Evolutionary conservation across 2,329 filamentous ascomycete species (phyloP).

Genomic region (Fusarium multiceps): DNA sequence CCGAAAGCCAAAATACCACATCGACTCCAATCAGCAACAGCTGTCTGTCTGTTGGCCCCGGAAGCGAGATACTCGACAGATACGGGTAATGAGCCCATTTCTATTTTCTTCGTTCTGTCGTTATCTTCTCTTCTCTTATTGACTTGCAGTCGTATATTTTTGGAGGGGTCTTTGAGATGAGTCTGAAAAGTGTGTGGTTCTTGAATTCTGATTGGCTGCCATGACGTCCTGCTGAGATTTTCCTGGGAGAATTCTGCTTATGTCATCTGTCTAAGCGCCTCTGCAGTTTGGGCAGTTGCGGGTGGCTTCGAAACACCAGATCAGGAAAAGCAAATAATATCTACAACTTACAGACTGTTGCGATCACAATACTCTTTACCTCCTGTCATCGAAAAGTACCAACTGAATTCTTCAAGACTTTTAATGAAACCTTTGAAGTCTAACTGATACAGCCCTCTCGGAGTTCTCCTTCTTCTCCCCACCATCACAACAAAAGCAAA

Average conservation of each 20-base stretch:
- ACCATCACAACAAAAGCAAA: slow-evolving; percentile 33
- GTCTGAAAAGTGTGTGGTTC: slow-evolving; percentile 51
- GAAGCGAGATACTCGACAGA: slow-evolving; percentile 71
- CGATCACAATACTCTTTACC: neutral
- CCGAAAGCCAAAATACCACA: slow-evolving; percentile 85
- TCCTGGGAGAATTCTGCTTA: slow-evolving; percentile 35
- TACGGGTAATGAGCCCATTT: slow-evolving; percentile 44
- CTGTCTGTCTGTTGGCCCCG: slow-evolving; percentile 90
- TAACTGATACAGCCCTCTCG: slow-evolving; percentile 5
- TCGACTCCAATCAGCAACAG: slow-evolving; percentile 87
- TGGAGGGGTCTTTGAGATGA: slow-evolving; percentile 39
- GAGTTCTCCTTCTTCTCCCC: slow-evolving; percentile 12
- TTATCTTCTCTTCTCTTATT: slow-evolving; percentile 4
- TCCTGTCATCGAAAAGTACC: neutral
- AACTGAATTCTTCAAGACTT: neutral
- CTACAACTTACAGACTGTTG: neutral
- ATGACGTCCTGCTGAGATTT: slow-evolving; percentile 35
- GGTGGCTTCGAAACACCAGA: slow-evolving; percentile 29
- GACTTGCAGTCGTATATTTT: slow-evolving; percentile 14
- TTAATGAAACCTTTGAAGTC: neutral
- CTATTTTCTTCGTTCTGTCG: slow-evolving; percentile 43
- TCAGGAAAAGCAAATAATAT: slow-evolving; percentile 31
- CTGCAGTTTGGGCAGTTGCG: neutral
- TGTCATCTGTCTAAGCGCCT: slow-evolving; percentile 35
- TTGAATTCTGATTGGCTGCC: slow-evolving; percentile 53